A percentile compares a stretch with the other conserved stretches of the same genome.
phyloP scores from a whole-genome alignment of 2,329 filamentous ascomycete genomes.

The Xylariaceae sp. region DNA sequence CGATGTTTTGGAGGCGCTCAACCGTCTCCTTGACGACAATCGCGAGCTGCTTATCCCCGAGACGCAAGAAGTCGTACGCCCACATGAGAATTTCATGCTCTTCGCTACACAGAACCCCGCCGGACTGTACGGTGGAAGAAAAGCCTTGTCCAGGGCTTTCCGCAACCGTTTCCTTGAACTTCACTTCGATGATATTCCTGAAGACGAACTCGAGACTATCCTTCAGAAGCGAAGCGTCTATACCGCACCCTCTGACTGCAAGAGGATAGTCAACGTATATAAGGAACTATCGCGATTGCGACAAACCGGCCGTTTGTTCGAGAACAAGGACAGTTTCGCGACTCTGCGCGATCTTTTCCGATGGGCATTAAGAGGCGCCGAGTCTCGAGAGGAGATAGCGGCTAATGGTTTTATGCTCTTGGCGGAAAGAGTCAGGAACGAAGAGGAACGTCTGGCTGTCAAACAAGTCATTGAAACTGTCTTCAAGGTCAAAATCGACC shows the following conservation, averaged over 20 bases:
- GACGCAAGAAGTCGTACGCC: conserved; percentile 87
- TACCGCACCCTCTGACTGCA: conserved; percentile 85
- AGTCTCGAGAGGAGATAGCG: conserved; percentile 82
- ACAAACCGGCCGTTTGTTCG: conserved; percentile 86
- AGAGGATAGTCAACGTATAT: conserved; percentile 87
- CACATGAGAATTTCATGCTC: conserved; percentile 93
- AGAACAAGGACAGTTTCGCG: conserved; percentile 95
- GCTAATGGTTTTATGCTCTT: conserved; percentile 94
- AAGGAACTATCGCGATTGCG: conserved; percentile 84
- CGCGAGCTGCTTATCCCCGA: conserved; percentile 92
- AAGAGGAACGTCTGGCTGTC: conserved; percentile 77
- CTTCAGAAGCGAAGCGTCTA: conserved; percentile 80
- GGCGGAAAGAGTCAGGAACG: conserved; percentile 87
- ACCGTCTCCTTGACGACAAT: conserved; percentile 93
- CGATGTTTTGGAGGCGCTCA: conserved; percentile 92
- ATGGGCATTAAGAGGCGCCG: conserved; percentile 82
- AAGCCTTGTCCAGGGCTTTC: conserved; percentile 88
- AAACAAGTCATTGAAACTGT: conserved; percentile 84
- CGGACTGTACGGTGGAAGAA: conserved; percentile 90
- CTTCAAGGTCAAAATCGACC: conserved; percentile 79
- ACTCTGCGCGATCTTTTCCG: conserved; percentile 93
- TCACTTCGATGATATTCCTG: conserved; percentile 96
- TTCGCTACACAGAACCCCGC: conserved; percentile 98
- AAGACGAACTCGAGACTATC: conserved; percentile 88
- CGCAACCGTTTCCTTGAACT: conserved; percentile 94